Evolutionary conservation across 495 filamentous ascomycete genomes (phyloP), one percentile per base, ranked within the genome.

Genomic region (Lentithecium fluviatile): DNA sequence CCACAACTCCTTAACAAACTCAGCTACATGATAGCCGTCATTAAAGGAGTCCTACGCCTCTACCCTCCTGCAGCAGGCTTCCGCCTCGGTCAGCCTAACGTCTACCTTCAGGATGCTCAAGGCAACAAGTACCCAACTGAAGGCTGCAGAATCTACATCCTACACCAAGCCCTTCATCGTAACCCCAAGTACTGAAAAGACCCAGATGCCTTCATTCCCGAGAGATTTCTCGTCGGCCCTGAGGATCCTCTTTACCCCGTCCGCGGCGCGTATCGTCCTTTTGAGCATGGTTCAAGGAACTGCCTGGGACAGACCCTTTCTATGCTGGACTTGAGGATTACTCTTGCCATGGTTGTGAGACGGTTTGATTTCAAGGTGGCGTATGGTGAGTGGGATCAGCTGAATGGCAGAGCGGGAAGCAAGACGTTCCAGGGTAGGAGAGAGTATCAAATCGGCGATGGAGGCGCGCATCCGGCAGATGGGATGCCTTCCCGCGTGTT

Each of bases 261-360:
- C 2, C 52, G 50, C n/a, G 21, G n/a, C 19, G 50, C 57, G 1
- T 66, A 45, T 42, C 21, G 63, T 4, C 20, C 58, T 1, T 66
- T 66, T 32, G 63, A 66, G 34, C 20, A 70, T 7, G 82, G 82
- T 1, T 76, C 80, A 7, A 63, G 82, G 4, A 74, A 73, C 25
- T 85, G 82, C 60, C 77, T 84, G n/a, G 82, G 83, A 0, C 77
- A 83, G 69, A 84, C 66, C 64, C 78, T 19, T 0, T 56, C 55
- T 1, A 20, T 38, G 34, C 17, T 43, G 6, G 56, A 65, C n/a
- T 2, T 65, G 1, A 74, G 73, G 47, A 66, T 81, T 32, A 68
- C 78, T 15, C 46, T 82, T 17, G 79, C 72, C 0, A 58, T 83
- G 62, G 76, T 70, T 7, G 57, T 76, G 15, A 72, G 81, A 19